phyloP scores from a whole-genome alignment of 768 basidiomycete genomes.

The Mycena crocata region DNA sequence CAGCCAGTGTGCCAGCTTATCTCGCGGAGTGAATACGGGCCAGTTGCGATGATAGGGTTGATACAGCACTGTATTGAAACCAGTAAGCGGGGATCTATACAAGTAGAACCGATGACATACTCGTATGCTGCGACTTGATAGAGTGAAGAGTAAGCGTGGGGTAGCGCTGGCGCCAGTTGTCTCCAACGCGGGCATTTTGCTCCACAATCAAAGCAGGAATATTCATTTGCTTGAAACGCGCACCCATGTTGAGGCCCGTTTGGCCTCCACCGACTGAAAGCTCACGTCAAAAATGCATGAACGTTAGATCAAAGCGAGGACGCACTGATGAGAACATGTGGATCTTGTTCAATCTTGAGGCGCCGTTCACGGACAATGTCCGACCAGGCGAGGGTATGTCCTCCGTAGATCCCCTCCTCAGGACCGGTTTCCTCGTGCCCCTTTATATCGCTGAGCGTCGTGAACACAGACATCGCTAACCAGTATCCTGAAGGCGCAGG shows the following conservation, averaged over 20 bases:
- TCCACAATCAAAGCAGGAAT: constrained; percentile 54
- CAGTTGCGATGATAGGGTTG: constrained; percentile 51
- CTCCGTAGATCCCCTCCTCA: constrained; percentile 40
- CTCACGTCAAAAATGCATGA: background rate
- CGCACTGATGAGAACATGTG: constrained; percentile 45
- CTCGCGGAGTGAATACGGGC: constrained; percentile 55
- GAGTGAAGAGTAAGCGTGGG: constrained; percentile 56
- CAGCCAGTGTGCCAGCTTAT: constrained; percentile 57
- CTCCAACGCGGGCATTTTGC: constrained; percentile 47
- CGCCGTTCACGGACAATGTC: constrained; percentile 43
- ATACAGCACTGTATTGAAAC: constrained; percentile 48
- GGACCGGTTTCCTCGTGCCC: constrained; percentile 44
- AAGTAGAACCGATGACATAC: constrained; percentile 24
- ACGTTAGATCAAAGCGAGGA: background rate
- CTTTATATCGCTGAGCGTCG: constrained; percentile 38
- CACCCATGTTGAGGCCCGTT: constrained; percentile 53
- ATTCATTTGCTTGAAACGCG: constrained; percentile 55
- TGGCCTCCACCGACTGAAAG: constrained; percentile 55
- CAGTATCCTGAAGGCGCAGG: constrained; percentile 30
- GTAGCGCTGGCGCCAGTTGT: constrained; percentile 57
- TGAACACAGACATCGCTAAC: constrained; percentile 41
- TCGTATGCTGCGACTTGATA: constrained; percentile 38
- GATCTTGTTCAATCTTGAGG: constrained; percentile 43
- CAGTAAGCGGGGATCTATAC: too few species aligned
- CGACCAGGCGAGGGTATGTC: constrained; percentile 42